Evolutionary conservation across 768 basidiomycete genomes (phyloP).

Genomic region (Lactarius akahatsu): DNA sequence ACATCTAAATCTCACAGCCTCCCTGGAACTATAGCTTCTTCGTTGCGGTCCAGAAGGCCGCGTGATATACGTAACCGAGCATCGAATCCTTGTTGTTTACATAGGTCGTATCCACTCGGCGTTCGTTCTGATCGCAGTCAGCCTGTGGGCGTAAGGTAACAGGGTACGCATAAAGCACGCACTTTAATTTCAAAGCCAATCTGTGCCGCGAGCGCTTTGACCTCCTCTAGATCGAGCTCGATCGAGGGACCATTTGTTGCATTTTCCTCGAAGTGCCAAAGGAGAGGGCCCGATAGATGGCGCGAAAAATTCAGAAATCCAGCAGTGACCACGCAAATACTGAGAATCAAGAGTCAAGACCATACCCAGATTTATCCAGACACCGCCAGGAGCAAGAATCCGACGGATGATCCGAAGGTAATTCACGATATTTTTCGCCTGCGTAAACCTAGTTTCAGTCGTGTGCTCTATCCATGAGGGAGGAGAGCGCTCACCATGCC

Average conservation of each 20-base stretch:
- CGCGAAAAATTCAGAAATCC: background rate
- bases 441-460: background rate
- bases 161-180: slow-evolving; percentile 33
- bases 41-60: slow-evolving; percentile 81
- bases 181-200: slow-evolving; percentile 86
- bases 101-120: slow-evolving; percentile 78
- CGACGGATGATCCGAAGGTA: slow-evolving; percentile 85
- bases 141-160: background rate
- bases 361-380: slow-evolving; percentile 88
- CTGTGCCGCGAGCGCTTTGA: slow-evolving; percentile 66
- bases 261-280: slow-evolving; percentile 99
- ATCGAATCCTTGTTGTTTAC: slow-evolving; percentile 79
- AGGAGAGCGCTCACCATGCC: slow-evolving; percentile 64
- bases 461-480: background rate
- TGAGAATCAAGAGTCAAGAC: background rate
- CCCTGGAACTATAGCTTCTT: slow-evolving; percentile 35
- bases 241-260: slow-evolving; percentile 74
- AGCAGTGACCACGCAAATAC: background rate
- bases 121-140: slow-evolving; percentile 65
- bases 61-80: slow-evolving; percentile 81
- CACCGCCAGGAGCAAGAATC: slow-evolving; percentile 79
- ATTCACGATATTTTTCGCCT: slow-evolving; percentile 93
- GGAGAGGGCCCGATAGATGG: slow-evolving; percentile 59
- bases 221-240: slow-evolving; percentile 87
- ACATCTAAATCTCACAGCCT: background rate